These are phyloP conservation scores for Trametes meyenii DNA, from an alignment of 768 basidiomycete species.

Conservation along the genomic window DNA sequence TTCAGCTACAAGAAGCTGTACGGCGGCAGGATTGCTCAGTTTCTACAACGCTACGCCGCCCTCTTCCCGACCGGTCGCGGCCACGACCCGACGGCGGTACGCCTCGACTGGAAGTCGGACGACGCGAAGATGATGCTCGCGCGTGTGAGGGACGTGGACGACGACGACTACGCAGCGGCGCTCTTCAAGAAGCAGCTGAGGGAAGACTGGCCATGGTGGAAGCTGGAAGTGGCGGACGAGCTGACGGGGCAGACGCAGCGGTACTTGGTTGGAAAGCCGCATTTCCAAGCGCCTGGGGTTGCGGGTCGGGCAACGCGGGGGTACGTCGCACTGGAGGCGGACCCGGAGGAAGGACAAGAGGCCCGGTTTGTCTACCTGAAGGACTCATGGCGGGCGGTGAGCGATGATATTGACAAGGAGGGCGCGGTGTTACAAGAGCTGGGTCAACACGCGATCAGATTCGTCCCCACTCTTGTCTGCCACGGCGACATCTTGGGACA, in stretches of 20 bases:
- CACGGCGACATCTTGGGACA: slow-evolving; percentile 10
- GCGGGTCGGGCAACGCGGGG: slow-evolving; percentile 17
- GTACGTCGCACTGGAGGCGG: slow-evolving; percentile 16
- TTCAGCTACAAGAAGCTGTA: not conserved
- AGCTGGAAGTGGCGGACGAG: not conserved
- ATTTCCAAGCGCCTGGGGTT: not conserved
- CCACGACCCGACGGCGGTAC: slow-evolving; percentile 6
- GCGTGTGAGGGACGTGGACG: not conserved
- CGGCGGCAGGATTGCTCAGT: not conserved
- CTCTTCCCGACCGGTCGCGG: not conserved
- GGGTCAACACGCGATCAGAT: not conserved
- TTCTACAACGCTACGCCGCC: slow-evolving; percentile 1
- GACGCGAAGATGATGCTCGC: not conserved
- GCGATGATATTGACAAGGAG: not conserved
- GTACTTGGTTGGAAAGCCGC: slow-evolving; percentile 18
- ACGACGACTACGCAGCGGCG: not conserved
- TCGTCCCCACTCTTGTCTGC: slow-evolving; percentile 9
- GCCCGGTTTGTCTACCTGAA: slow-evolving; percentile 19
- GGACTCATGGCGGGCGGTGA: slow-evolving; percentile 17
- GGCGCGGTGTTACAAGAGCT: slow-evolving; percentile 5
- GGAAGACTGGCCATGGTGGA: not conserved
- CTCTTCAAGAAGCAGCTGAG: not conserved
- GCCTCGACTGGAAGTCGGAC: not conserved
- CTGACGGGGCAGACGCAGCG: not conserved
- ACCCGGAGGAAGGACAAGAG: not conserved